Base-by-base conservation (phyloP, 345 rosid genomes). In the Pistacia atlantica region DNA sequence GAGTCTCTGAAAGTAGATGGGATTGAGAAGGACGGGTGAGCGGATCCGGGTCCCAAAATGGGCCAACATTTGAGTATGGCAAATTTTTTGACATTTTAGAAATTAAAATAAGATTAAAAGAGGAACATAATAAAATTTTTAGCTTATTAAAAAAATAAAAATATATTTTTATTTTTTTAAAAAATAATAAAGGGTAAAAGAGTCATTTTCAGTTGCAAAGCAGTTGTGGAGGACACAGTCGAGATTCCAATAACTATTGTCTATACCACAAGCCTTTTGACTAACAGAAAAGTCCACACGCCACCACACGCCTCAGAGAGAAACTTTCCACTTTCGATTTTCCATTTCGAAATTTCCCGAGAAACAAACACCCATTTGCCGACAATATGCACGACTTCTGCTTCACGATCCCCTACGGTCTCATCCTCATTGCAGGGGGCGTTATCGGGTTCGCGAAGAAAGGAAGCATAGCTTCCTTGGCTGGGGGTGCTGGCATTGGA, bases 331-430 rank as follows among this genome's bases (percentile, higher is more conserved):
- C n/a, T 54, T 7, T 16, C 38, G 8, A 16, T 31, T 54, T 7
- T 16, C 38, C 7, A 8, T 31, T 13, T 58, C 4, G 5, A 57
- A 57, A 22, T 80, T 75, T 83, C 71, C 58, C 75, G 65, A 75
- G 67, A 61, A 77, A 71, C 75, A 38, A 58, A 61, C 54, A 57
- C 71, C 74, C 77, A 37, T 3, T 33, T 31, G 49, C 46, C 37
- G 62, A 84, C 80, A 78, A 91, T 54, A 54, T 96, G 99, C 94
- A 93, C 80, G 98, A 96, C 84, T 96, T 96, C 87, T 96, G 98
- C 88, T 87, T 94, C 86, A 94, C 98, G 68, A 90, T 94, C 88
- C 98, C 99, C 37, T 96, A 96, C 77, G 98, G 98, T 67, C 55
- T 96, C 87, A 73, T 94, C 52, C 87, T 94, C 25, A 83, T 94